Evolutionary conservation across 176 grass and related monocot species (phyloP).

Genomic region (Oryza brachyantha): DNA sequence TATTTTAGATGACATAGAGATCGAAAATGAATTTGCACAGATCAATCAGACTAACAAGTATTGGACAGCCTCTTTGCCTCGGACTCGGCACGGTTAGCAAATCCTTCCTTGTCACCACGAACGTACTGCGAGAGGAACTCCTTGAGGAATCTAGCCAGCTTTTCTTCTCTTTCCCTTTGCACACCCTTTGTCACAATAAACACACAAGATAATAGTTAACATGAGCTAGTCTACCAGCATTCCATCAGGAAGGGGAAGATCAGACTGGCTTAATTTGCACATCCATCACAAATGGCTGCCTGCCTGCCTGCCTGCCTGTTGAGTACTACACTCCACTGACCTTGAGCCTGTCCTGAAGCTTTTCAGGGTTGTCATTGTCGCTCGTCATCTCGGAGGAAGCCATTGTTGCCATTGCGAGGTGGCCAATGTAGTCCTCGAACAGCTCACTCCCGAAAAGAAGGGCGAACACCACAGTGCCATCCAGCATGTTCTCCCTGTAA

Average conservation of each 20-base stretch:
- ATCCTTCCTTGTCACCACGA: conserved; percentile 66
- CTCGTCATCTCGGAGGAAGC: conserved; percentile 74
- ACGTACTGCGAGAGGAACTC: conserved; percentile 87
- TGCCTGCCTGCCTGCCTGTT: neutral
- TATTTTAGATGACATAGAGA: neutral
- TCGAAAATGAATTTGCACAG: conserved; percentile 11
- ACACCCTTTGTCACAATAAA: conserved; percentile 54
- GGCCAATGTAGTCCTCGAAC: conserved; percentile 93
- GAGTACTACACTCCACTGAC: conserved; percentile 36
- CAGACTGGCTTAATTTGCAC: neutral
- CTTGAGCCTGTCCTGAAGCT: conserved; percentile 95
- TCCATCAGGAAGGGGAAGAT: neutral
- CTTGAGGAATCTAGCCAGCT: conserved; percentile 77
- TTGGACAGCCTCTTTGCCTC: conserved; percentile 80
- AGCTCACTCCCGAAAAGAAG: conserved; percentile 91
- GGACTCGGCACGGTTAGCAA: conserved; percentile 56
- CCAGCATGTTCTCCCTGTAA: conserved; percentile 89
- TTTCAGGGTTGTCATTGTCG: conserved; percentile 65
- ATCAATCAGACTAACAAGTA: conserved; percentile 51
- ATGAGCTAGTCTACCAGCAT: neutral
- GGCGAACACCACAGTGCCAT: conserved; percentile 81
- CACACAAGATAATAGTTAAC: neutral
- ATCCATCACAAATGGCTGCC: conserved; percentile 7
- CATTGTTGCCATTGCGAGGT: conserved; percentile 92
- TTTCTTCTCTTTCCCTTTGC: conserved; percentile 92